phyloP scores from a whole-genome alignment of 257 asterid genomes.

The Euphrasia confusa region DNA sequence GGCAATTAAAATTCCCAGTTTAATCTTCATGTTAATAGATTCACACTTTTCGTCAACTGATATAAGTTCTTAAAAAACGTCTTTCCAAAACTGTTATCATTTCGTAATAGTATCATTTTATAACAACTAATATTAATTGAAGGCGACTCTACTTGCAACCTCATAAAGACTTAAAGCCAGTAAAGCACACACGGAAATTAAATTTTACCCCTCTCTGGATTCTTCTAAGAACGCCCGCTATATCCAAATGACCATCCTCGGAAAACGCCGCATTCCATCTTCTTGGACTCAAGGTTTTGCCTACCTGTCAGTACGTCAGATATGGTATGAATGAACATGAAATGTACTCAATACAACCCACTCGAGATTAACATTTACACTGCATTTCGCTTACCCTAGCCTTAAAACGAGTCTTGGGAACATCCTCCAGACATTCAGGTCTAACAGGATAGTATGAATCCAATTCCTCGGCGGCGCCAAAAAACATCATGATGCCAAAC shows the following conservation, averaged over 20 bases:
- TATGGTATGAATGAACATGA: no score
- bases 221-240: conserved; percentile 91
- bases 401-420: conserved; percentile 78
- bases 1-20: conserved; percentile 2
- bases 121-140: no score
- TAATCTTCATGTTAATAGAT: conserved; percentile 14
- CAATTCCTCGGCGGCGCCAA: conserved; percentile 58
- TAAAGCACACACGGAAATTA: neutral
- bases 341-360: no score
- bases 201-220: conserved; percentile 86
- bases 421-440: conserved; percentile 80
- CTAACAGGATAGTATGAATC: conserved; percentile 73
- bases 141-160: no score
- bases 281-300: conserved; percentile 85
- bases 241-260: conserved; percentile 77
- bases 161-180: no score
- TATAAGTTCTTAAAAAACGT: neutral
- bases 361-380: no score
- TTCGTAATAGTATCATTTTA: no score
- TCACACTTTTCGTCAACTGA: conserved; percentile 12
- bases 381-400: conserved; percentile 54
- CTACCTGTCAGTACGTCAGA: conserved; percentile 47
- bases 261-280: conserved; percentile 94
- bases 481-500: conserved; percentile 40
- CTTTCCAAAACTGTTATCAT: no score